Base-by-base conservation (phyloP, 1,139 yeast genomes). In the Suhomyces chickasaworum region DNA sequence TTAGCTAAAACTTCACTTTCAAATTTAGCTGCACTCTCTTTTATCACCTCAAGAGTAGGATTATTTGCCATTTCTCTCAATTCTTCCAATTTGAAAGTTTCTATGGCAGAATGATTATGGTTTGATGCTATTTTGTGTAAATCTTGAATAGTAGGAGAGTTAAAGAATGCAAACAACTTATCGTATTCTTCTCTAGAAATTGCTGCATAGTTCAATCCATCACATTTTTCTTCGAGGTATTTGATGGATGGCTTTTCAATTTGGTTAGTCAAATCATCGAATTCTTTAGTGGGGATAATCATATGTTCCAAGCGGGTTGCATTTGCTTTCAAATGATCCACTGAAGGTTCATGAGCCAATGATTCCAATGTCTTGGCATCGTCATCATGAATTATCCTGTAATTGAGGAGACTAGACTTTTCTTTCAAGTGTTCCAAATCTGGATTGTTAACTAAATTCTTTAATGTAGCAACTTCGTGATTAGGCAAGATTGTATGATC, bases 321-420 rank as follows among this genome's bases (percentile, higher is more conserved):
- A 29, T 60, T 58, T 34, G 3, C 30, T 3, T 46, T 46, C 6
- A 71, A 35, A 41, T 59, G 66, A 4, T 65, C 69, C 20, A 63
- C 52, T 7, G 61, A 53, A 37, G 74, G 73, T 10, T 63, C 61
- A 42, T 61, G 53, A 7, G 60, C 61, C 27, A 51, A 45, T 3
- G 42, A 40, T 29, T 45, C 48, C 42, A 66, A 53, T 30, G 47
- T 42, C 0, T 49, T 33, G 33, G 40, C 42, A 8, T 46, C 45
- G 10, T 52, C 46, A n/a, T n/a, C 20, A 9, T 44, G 30, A 3
- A 52, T 8, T 9, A 49, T 20, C 7, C 31, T 37, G 35, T 62
- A 55, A 1, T 64, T 64, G 27, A 55, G 56, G 3, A 54, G 49
- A 10, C 49, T 35, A 1, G 68, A 51, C 51, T 68, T 69, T 3